Base-by-base conservation (phyloP, 768 basidiomycete genomes). In the Chalciporus chontae region DNA sequence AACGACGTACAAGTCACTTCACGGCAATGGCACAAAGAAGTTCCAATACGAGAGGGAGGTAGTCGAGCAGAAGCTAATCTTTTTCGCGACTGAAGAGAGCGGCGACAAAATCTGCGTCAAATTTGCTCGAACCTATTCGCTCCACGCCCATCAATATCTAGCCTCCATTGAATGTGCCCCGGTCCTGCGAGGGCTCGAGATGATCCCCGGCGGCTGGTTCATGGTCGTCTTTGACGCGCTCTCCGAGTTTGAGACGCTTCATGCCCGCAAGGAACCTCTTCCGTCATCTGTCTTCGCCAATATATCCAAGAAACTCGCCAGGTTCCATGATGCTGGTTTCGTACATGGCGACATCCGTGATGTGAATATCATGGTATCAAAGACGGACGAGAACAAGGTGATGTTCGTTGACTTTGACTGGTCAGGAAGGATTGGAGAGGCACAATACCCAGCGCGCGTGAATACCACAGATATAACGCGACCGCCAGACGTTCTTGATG, bases 151-250 rank as follows among this genome's bases (percentile, higher is more conserved):
- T 40, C n/a, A 42, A 17, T 39, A 41, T 18, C 55, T 49, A 50
- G 61, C 58, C 21, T 45, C 27, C 11, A 17, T 54, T 31, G 65
- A 59, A 3, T 53, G 37, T 54, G 69, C 69, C 14, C 69, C 68
- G 3, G 48, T 17, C 27, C 50, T 71, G 15, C 39, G 47, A 29
- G 65, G 57, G 15, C 60, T 64, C 43, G 58, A 68, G 27, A 14
- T 14, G 11, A 37, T 70, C 9, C 45, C 60, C 32, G 70, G 66
- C 19, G 64, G 66, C 23, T 66, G 62, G 64, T 62, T 19, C 46
- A 64, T 69, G 65, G 67, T 70, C 0, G 58, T 69, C 19, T 71
- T 72, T 69, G 67, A 69, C 17, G 48, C 45, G 45, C 39, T 66
- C 14, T 43, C 39, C 19, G 49, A 50, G n/a, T 40, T 32, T 34